Percentiles rank a stretch among this genome's conserved stretches.
These are phyloP conservation scores for Beverwykella pulmonaria DNA, from an alignment of 495 filamentous ascomycete species.

Conservation along the genomic window DNA sequence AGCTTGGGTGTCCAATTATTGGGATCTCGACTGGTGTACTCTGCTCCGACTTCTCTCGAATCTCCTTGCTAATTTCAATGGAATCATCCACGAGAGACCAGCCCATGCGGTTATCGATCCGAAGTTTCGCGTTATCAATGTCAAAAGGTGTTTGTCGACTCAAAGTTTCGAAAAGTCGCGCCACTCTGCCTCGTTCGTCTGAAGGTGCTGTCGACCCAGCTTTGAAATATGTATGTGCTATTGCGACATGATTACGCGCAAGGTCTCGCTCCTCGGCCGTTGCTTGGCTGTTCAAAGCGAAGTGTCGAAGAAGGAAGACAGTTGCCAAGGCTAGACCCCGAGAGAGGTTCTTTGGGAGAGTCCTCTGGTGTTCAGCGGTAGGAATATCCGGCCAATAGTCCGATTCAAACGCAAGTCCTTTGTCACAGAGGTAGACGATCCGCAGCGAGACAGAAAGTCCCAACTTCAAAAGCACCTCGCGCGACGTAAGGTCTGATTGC, in stretches of 20 bases:
- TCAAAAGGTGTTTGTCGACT: constrained; percentile 14
- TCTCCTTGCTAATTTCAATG: constrained; percentile 5
- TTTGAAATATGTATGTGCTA: constrained; percentile 8
- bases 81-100: constrained; percentile 15
- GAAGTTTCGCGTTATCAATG: constrained; percentile 11
- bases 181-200: constrained; percentile 12
- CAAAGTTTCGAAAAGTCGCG: constrained; percentile 7
- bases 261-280: constrained; percentile 16
- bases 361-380: not conserved
- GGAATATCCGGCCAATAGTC: not conserved
- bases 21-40: not conserved
- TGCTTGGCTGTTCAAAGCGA: constrained; percentile 16
- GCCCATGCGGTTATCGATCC: constrained; percentile 17
- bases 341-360: constrained; percentile 19
- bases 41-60: constrained; percentile 11
- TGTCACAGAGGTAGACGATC: constrained; percentile 19
- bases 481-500: constrained; percentile 2
- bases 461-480: constrained; percentile 16
- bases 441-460: constrained; percentile 9
- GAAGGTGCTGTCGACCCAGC: not conserved
- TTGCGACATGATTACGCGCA: constrained; percentile 22
- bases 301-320: constrained; percentile 27
- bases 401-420: not conserved
- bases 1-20: not conserved
- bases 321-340: constrained; percentile 4